These are phyloP conservation scores for Coniochaeta sp. DNA, from an alignment of 2,329 filamentous ascomycete species.

Conservation along the genomic window DNA sequence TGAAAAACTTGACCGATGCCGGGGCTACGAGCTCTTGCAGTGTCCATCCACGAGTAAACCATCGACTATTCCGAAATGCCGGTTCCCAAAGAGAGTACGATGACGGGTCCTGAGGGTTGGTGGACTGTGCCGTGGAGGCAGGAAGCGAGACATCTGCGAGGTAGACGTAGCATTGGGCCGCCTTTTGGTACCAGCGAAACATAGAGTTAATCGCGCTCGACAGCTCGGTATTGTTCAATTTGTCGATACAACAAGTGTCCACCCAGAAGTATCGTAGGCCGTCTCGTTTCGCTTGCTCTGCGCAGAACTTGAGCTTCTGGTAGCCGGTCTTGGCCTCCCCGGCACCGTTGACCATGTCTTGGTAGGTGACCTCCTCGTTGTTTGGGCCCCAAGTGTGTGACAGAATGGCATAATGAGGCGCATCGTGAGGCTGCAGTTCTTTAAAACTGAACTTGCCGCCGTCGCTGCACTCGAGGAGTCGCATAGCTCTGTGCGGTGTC, in stretches of 20 bases:
- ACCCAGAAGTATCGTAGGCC: constrained; percentile 1
- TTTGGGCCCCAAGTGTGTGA: background rate
- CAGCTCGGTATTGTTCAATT: background rate
- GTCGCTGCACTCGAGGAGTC: background rate
- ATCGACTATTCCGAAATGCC: constrained; percentile 3
- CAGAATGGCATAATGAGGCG: background rate
- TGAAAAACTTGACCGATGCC: constrained; percentile 15
- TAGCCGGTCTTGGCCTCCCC: background rate
- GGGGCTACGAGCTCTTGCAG: constrained; percentile 11
- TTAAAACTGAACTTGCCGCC: background rate
- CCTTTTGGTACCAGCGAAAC: background rate
- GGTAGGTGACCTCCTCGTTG: background rate
- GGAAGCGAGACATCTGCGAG: background rate
- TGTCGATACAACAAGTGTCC: constrained; percentile 1
- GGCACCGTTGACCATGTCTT: background rate
- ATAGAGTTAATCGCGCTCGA: background rate
- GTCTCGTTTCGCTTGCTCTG: background rate
- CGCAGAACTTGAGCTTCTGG: constrained; percentile 1
- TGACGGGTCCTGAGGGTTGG: background rate
- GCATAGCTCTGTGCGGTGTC: background rate
- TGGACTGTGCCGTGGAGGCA: background rate
- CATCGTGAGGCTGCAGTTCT: background rate
- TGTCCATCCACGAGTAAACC: constrained; percentile 4
- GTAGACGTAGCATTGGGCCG: background rate
- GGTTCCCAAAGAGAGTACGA: background rate